Conservation (phyloP, 257 asterid species). For the Verbascum thapsus region DNA sequence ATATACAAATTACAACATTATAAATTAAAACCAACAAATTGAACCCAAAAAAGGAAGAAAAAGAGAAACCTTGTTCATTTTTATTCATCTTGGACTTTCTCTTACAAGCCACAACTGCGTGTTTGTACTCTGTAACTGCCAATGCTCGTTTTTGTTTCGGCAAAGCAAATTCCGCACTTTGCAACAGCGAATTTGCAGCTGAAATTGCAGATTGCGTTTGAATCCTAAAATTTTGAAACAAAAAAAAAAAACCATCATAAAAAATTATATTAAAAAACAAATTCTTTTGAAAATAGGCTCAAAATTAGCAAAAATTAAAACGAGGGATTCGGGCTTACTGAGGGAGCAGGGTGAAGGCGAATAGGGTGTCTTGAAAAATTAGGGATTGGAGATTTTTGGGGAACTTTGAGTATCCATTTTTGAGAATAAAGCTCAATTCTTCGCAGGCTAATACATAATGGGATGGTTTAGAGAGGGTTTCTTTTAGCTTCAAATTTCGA, state of each 20-base stretch:
- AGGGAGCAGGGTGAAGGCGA: constrained; percentile 78
- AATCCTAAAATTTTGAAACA: constrained; percentile 47
- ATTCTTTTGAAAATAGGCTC: background rate
- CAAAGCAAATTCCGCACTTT: constrained; percentile 68
- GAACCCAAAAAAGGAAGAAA: background rate
- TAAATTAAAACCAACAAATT: background rate
- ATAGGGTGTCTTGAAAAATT: constrained; percentile 64
- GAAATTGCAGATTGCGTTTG: constrained; percentile 55
- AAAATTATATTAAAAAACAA: background rate
- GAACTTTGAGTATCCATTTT: constrained; percentile 48
- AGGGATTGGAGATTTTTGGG: constrained; percentile 68
- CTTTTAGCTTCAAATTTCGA: constrained; percentile 47
- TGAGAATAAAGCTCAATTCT: constrained; percentile 62
- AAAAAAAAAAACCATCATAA: background rate
- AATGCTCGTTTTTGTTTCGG: constrained; percentile 71
- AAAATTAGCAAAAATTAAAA: background rate
- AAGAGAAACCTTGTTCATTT: constrained; percentile 45
- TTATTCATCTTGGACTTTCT: constrained; percentile 56
- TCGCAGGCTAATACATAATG: constrained; percentile 58
- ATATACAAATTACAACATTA: constrained; percentile 8
- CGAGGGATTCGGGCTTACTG: constrained; percentile 36
- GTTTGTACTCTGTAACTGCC: constrained; percentile 68
- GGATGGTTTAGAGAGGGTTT: constrained; percentile 48
- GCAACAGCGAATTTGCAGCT: constrained; percentile 68
- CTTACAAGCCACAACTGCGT: constrained; percentile 68